Evolutionary conservation across 805 yeast species (phyloP).

Genomic region (Ogataea angusta): DNA sequence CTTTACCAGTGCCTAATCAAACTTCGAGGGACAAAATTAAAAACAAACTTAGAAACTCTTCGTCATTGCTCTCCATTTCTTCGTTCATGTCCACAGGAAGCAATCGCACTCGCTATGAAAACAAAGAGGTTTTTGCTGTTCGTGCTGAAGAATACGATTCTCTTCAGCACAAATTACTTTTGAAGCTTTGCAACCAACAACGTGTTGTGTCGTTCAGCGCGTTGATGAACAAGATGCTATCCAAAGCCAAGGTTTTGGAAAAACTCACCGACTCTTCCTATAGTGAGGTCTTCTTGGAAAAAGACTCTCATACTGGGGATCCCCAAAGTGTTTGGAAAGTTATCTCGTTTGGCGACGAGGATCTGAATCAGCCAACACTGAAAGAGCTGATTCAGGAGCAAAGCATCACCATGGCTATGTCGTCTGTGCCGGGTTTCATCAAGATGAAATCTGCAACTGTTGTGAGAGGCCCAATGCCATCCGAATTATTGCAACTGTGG

Average conservation of each 20-base stretch:
- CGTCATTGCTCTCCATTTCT: constrained; percentile 44
- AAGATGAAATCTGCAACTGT: constrained; percentile 41
- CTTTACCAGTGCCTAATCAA: constrained; percentile 57
- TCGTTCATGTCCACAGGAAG: constrained; percentile 20
- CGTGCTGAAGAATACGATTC: constrained; percentile 35
- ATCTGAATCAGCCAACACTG: constrained; percentile 39
- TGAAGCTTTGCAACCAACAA: constrained; percentile 36
- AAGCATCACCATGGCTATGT: constrained; percentile 39
- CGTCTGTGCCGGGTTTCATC: constrained; percentile 42
- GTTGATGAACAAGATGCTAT: constrained; percentile 25
- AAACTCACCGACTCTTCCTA: constrained; percentile 48
- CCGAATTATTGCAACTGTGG: constrained; percentile 40
- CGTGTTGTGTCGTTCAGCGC: constrained; percentile 32
- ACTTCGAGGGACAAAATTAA: constrained; percentile 53
- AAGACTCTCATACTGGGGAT: constrained; percentile 20
- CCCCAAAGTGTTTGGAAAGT: constrained; percentile 43
- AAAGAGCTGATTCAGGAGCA: constrained; percentile 46
- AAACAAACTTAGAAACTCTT: constrained; percentile 48
- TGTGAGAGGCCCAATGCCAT: constrained; percentile 46
- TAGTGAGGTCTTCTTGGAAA: constrained; percentile 41
- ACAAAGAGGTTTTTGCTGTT: constrained; percentile 26
- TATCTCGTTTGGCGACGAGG: constrained; percentile 49
- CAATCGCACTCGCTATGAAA: constrained; percentile 11
- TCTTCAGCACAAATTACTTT: constrained; percentile 31
- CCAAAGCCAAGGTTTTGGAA: constrained; percentile 24